Percentiles rank a stretch among this genome's conserved stretches.
phyloP scores from a whole-genome alignment of 73 alveolate species.

The Paraurostyla sp. region DNA sequence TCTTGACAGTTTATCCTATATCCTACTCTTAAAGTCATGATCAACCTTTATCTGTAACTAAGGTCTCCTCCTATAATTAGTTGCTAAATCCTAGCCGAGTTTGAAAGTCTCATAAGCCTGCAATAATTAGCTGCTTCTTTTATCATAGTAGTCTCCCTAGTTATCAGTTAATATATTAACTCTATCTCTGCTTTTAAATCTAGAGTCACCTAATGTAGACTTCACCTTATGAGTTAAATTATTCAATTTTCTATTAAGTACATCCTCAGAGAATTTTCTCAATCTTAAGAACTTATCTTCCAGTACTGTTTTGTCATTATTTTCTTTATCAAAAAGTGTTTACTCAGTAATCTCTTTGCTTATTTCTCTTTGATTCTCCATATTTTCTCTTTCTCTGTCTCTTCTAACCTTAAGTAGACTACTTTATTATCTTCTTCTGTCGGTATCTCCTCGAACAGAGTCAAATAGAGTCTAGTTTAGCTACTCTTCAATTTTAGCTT shows the following conservation, averaged over 20 bases:
- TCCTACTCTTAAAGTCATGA: too few species aligned
- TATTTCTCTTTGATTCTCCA: not conserved
- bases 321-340: not conserved
- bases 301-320: not conserved
- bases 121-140: not conserved
- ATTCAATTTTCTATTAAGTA: not conserved
- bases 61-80: not conserved
- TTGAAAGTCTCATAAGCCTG: not conserved
- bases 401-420: not conserved
- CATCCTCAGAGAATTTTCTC: not conserved
- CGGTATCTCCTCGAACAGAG: not conserved
- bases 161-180: not conserved
- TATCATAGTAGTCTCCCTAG: not conserved
- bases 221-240: not conserved
- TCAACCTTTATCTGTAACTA: not conserved
- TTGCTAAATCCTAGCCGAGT: not conserved
- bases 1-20: too few species aligned
- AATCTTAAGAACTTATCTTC: not conserved
- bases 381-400: not conserved
- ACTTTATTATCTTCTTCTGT: not conserved
- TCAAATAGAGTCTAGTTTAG: not conserved
- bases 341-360: not conserved
- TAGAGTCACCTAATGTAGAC: not conserved
- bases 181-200: not conserved
- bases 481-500: not conserved